phyloP scores from a whole-genome alignment of 352 stramenopile genomes.

The Pythium phragmitis region DNA sequence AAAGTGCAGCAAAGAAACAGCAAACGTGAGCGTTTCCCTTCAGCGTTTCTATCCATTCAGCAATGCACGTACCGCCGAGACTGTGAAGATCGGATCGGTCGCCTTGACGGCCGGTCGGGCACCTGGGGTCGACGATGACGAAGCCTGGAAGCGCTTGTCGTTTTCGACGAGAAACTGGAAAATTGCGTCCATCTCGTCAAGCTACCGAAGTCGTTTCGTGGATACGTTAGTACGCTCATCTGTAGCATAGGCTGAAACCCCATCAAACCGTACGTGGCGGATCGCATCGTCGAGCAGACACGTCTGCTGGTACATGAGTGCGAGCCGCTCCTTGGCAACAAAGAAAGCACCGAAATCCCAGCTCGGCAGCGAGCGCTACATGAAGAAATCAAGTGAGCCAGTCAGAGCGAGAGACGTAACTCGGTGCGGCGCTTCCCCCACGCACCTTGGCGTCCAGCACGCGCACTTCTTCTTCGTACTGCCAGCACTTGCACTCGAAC shows the following conservation, averaged over 20 bases:
- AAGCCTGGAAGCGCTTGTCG: slow-evolving; percentile 20
- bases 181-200: slow-evolving; percentile 82
- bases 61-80: slow-evolving; percentile 45
- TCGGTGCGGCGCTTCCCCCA: neutral
- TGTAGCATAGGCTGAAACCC: neutral
- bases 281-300: slow-evolving; percentile 82
- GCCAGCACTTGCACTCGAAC: slow-evolving; percentile 73
- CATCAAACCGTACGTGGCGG: slow-evolving; percentile 48
- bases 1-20: neutral
- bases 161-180: slow-evolving; percentile 34
- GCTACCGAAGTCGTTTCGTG: slow-evolving; percentile 25
- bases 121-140: neutral
- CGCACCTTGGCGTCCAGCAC: slow-evolving; percentile 61
- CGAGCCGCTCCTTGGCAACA: slow-evolving; percentile 71
- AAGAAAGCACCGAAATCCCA: slow-evolving; percentile 86
- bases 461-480: slow-evolving; percentile 76
- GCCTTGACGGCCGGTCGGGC: slow-evolving; percentile 2
- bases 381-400: neutral
- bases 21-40: neutral
- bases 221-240: neutral
- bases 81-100: slow-evolving; percentile 55
- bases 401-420: neutral
- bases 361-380: slow-evolving; percentile 35
- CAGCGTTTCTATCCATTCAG: neutral
- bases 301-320: slow-evolving; percentile 84